Percentiles rank a stretch among this genome's conserved stretches.
These are phyloP conservation scores for Chaetoceros muelleri DNA, from an alignment of 108 stramenopile species.

Conservation along the genomic window DNA sequence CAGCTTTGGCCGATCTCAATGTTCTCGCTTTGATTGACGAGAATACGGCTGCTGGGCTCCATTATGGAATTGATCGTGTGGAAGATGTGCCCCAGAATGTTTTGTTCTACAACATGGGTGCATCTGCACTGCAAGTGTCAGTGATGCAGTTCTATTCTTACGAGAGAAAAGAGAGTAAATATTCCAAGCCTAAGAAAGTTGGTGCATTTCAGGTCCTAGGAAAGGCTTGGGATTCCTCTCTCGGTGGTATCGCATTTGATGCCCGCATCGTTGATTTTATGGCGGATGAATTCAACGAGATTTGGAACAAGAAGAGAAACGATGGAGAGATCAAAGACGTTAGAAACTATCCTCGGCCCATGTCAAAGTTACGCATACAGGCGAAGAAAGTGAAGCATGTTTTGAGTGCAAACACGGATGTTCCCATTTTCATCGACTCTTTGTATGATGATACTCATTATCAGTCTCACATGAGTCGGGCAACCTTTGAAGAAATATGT, in stretches of 20 bases:
- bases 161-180: slow-evolving; percentile 51
- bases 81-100: slow-evolving; percentile 70
- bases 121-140: slow-evolving; percentile 78
- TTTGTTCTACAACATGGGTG: slow-evolving; percentile 98
- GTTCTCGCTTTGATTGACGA: slow-evolving; percentile 95
- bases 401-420: slow-evolving; percentile 90
- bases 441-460: slow-evolving; percentile 88
- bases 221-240: slow-evolving; percentile 89
- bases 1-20: slow-evolving; percentile 87
- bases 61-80: slow-evolving; percentile 93
- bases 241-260: slow-evolving; percentile 88
- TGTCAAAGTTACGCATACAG: slow-evolving; percentile 92
- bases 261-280: slow-evolving; percentile 83
- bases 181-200: slow-evolving; percentile 68
- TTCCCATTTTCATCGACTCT: slow-evolving; percentile 91
- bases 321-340: slow-evolving; percentile 64
- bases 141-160: slow-evolving; percentile 71
- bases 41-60: slow-evolving; percentile 95
- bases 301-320: slow-evolving; percentile 54
- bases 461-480: slow-evolving; percentile 66
- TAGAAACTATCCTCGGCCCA: slow-evolving; percentile 70
- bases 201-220: slow-evolving; percentile 88
- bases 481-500: slow-evolving; percentile 83
- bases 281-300: slow-evolving; percentile 87
- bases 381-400: slow-evolving; percentile 98